Conservation (phyloP, 2,329 filamentous ascomycete species). For the Talaromyces sp. region DNA sequence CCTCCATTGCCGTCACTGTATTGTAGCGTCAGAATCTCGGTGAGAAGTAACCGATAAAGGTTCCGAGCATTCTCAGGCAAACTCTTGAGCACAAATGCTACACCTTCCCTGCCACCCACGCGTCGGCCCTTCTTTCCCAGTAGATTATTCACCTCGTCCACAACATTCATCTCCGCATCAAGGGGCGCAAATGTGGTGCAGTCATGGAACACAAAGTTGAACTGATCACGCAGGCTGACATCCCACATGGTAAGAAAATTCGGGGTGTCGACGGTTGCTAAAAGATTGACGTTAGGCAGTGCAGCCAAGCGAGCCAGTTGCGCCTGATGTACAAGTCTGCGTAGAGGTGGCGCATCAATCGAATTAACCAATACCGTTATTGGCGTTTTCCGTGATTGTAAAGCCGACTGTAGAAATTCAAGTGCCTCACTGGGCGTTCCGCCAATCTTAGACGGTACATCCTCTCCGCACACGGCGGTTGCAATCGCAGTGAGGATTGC, state of each 20-base stretch:
- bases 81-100: conserved; percentile 83
- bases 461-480: conserved; percentile 50
- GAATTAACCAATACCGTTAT: conserved; percentile 77
- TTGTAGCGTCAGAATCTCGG: conserved; percentile 70
- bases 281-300: conserved; percentile 64
- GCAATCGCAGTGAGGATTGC: conserved; percentile 56
- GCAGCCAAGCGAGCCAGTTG: conserved; percentile 71
- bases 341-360: conserved; percentile 72
- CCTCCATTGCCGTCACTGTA: conserved; percentile 37
- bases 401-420: conserved; percentile 57
- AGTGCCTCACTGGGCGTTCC: conserved; percentile 65
- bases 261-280: conserved; percentile 81
- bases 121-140: conserved; percentile 74
- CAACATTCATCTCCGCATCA: conserved; percentile 68
- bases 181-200: conserved; percentile 82
- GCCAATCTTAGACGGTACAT: conserved; percentile 48
- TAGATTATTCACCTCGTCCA: conserved; percentile 84
- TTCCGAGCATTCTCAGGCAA: conserved; percentile 88
- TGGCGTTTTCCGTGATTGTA: conserved; percentile 46
- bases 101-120: conserved; percentile 83
- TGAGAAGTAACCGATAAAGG: conserved; percentile 77
- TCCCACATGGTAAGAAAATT: conserved; percentile 89
- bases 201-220: conserved; percentile 89
- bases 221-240: conserved; percentile 71
- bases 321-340: conserved; percentile 63